Conservation (phyloP, 2,329 filamentous ascomycete species). For the Rhynchosporium agropyri region DNA sequence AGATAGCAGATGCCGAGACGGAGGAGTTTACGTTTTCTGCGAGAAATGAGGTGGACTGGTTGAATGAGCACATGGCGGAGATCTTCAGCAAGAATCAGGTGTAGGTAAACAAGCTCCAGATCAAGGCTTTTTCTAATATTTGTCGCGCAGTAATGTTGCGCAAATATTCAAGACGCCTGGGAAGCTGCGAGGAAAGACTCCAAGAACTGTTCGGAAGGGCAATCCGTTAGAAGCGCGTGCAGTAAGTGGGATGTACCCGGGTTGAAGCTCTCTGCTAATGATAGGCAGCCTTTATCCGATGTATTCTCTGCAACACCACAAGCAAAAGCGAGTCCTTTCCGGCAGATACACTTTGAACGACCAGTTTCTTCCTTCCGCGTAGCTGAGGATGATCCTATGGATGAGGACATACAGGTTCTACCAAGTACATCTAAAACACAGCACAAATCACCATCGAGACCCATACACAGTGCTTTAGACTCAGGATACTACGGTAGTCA, state of each 20-base stretch:
- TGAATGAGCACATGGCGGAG: slow-evolving; percentile 97
- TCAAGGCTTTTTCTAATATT: slow-evolving; percentile 26
- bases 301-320: slow-evolving; percentile 60
- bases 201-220: slow-evolving; percentile 67
- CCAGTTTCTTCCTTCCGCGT: slow-evolving; percentile 57
- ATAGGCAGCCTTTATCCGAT: slow-evolving; percentile 58
- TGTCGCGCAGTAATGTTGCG: slow-evolving; percentile 72
- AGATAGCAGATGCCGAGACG: slow-evolving; percentile 77
- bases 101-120: slow-evolving; percentile 58
- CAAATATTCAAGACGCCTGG: slow-evolving; percentile 96
- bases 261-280: slow-evolving; percentile 31
- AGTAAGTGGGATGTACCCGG: slow-evolving; percentile 51
- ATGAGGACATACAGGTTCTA: slow-evolving; percentile 21
- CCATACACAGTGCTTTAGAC: slow-evolving; percentile 51
- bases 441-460: slow-evolving; percentile 32
- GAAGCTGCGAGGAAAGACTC: slow-evolving; percentile 80
- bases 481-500: slow-evolving; percentile 76
- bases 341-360: slow-evolving; percentile 43
- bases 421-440: slow-evolving; percentile 23
- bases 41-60: slow-evolving; percentile 93
- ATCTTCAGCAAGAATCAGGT: slow-evolving; percentile 86
- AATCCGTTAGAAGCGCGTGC: slow-evolving; percentile 61
- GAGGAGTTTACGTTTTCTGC: slow-evolving; percentile 94
- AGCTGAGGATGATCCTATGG: slow-evolving; percentile 52
- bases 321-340: slow-evolving; percentile 47